Conservation (phyloP, 192 early-diverging fungal species). For the Entomortierella parvispora region DNA sequence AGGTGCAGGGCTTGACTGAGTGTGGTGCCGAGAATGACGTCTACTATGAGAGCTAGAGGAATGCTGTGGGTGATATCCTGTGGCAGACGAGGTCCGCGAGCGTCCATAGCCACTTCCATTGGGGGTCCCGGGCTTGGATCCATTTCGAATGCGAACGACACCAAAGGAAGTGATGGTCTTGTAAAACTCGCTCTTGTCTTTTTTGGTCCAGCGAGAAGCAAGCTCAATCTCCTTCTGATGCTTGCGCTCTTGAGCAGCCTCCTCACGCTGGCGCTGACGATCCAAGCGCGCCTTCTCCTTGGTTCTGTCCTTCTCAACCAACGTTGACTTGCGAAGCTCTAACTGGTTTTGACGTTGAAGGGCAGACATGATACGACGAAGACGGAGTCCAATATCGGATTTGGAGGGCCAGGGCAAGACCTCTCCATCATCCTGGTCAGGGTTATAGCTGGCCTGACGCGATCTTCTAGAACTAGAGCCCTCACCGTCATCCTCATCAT, state of each 20-base stretch:
- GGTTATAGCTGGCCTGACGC: constrained; percentile 31
- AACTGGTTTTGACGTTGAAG: constrained; percentile 62
- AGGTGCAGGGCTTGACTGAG: background rate
- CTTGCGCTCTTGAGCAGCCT: constrained; percentile 54
- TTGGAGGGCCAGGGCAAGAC: constrained; percentile 69
- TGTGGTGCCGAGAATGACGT: constrained; percentile 40
- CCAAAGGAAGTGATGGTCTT: constrained; percentile 66
- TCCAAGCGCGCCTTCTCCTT: constrained; percentile 51
- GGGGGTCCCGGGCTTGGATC: constrained; percentile 23
- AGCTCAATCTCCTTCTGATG: constrained; percentile 50
- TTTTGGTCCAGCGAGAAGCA: constrained; percentile 64
- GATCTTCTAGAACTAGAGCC: constrained; percentile 33
- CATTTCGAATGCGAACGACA: constrained; percentile 53
- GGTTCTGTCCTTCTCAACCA: constrained; percentile 56
- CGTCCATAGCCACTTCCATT: constrained; percentile 10
- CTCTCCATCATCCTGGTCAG: constrained; percentile 28
- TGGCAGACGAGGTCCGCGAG: constrained; percentile 17
- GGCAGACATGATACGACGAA: constrained; percentile 66
- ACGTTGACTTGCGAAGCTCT: constrained; percentile 50
- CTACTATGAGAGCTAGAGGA: constrained; percentile 33
- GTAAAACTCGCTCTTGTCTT: constrained; percentile 64
- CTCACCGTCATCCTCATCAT: constrained; percentile 52
- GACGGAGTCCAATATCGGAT: constrained; percentile 68
- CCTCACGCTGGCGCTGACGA: constrained; percentile 56
- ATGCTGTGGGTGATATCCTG: constrained; percentile 40